Conservation (phyloP, 805 yeast species). For the Pichia ethanolica region DNA sequence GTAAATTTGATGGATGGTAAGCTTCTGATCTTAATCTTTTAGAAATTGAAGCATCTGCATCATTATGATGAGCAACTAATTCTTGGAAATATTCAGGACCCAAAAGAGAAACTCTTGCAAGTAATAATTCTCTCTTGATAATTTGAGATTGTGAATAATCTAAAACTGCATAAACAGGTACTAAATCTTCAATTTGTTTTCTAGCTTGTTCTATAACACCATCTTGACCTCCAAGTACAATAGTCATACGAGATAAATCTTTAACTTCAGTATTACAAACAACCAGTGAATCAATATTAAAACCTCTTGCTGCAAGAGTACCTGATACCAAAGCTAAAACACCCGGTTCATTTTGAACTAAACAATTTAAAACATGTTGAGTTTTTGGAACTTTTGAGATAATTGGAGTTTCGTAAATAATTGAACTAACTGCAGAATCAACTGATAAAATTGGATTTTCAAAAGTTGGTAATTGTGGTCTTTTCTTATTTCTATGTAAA, state of each 20-base stretch:
- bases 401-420: slow-evolving; percentile 83
- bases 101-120: slow-evolving; percentile 85
- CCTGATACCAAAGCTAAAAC: slow-evolving; percentile 90
- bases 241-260: slow-evolving; percentile 94
- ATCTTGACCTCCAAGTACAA: slow-evolving; percentile 88
- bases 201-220: slow-evolving; percentile 97
- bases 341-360: slow-evolving; percentile 98
- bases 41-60: slow-evolving; percentile 37
- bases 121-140: slow-evolving; percentile 81
- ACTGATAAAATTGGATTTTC: slow-evolving; percentile 95
- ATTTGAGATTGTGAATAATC: slow-evolving; percentile 89
- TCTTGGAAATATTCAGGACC: slow-evolving; percentile 99
- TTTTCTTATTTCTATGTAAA: slow-evolving; percentile 73
- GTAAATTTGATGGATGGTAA: slow-evolving; percentile 84
- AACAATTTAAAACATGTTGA: slow-evolving; percentile 89
- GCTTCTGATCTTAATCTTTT: slow-evolving; percentile 35
- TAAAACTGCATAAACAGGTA: slow-evolving; percentile 95
- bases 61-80: slow-evolving; percentile 75
- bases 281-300: slow-evolving; percentile 94
- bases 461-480: slow-evolving; percentile 88
- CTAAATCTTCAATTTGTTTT: slow-evolving; percentile 95
- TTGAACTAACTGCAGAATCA: slow-evolving; percentile 93
- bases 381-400: slow-evolving; percentile 56
- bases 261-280: slow-evolving; percentile 95
- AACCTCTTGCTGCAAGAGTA: slow-evolving; percentile 95